Evolutionary conservation across 1,284 basidiomycete genomes (phyloP).

Genomic region (Ganoderma sinense): DNA sequence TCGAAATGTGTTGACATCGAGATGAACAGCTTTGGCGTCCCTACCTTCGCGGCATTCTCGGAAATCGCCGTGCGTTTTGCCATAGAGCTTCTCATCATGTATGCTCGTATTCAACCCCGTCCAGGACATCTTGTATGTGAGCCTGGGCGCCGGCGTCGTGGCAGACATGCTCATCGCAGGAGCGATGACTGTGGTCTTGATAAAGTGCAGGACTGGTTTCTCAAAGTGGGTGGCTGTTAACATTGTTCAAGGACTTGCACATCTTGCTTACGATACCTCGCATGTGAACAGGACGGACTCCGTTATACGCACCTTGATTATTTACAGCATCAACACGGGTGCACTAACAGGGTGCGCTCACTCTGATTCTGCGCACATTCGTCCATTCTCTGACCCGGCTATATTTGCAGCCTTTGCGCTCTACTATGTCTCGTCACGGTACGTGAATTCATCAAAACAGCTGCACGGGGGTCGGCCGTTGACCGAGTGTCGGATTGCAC

Average conservation of each 20-base stretch:
- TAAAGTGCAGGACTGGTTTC: conserved; percentile 18
- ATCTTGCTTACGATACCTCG: neutral
- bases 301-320: conserved; percentile 18
- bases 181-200: conserved; percentile 15
- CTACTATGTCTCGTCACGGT: conserved; percentile 17
- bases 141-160: conserved; percentile 18
- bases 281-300: conserved; percentile 11
- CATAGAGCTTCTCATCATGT: neutral
- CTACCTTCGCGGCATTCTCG: conserved; percentile 16
- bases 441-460: neutral
- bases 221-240: conserved; percentile 8
- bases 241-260: too few species aligned
- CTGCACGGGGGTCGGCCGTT: neutral
- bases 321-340: conserved; percentile 28
- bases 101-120: neutral
- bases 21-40: conserved; percentile 18
- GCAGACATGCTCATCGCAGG: conserved; percentile 23
- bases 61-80: conserved; percentile 17
- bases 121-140: conserved; percentile 22
- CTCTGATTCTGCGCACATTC: neutral
- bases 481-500: neutral
- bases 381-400: neutral
- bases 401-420: conserved; percentile 14
- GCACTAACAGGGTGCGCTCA: conserved; percentile 20
- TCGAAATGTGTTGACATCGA: neutral